Percentiles rank a stretch among this genome's conserved stretches.
Evolutionary conservation across 2,329 filamentous ascomycete species (phyloP).

Genomic region (Bipolaris zeicola): DNA sequence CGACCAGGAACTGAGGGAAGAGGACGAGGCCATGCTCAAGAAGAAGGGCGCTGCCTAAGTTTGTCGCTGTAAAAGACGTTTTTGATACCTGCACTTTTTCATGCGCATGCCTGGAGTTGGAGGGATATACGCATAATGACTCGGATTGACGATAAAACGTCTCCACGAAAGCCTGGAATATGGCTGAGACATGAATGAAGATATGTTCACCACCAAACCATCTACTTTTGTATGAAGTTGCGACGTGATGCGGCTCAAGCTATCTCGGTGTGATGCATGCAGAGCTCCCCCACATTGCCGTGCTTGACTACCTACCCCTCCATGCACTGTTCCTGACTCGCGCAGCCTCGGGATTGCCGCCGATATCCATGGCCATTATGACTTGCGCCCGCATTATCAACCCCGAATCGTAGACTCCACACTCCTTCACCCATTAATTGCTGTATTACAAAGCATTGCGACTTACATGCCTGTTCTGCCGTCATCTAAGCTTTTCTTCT

Average conservation of each 20-base stretch:
- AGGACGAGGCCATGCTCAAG: constrained; percentile 69
- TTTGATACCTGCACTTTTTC: constrained; percentile 16
- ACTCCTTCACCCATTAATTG: constrained; percentile 4
- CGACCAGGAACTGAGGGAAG: constrained; percentile 69
- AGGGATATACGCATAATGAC: constrained; percentile 12
- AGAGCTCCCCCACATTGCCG: constrained; percentile 15
- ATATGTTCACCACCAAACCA: background rate
- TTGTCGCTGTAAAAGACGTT: constrained; percentile 6
- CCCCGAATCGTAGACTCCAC: constrained; percentile 7
- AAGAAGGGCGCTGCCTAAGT: constrained; percentile 59
- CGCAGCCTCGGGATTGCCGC: constrained; percentile 18
- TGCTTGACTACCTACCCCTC: constrained; percentile 19
- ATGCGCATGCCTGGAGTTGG: constrained; percentile 14
- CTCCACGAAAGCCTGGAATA: constrained; percentile 10
- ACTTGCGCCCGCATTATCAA: constrained; percentile 3
- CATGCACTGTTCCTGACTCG: constrained; percentile 22
- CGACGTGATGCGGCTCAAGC: constrained; percentile 6
- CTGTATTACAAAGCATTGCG: constrained; percentile 8
- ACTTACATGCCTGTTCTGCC: constrained; percentile 31
- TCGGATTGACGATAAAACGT: constrained; percentile 15
- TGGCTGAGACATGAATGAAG: constrained; percentile 15
- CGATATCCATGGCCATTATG: constrained; percentile 7
- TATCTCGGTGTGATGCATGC: constrained; percentile 12
- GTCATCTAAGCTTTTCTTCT: constrained; percentile 18
- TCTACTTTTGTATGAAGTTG: background rate